These are phyloP conservation scores for Tillandsia fasciculata DNA, from an alignment of 176 grass and related monocot species.

Conservation along the genomic window DNA sequence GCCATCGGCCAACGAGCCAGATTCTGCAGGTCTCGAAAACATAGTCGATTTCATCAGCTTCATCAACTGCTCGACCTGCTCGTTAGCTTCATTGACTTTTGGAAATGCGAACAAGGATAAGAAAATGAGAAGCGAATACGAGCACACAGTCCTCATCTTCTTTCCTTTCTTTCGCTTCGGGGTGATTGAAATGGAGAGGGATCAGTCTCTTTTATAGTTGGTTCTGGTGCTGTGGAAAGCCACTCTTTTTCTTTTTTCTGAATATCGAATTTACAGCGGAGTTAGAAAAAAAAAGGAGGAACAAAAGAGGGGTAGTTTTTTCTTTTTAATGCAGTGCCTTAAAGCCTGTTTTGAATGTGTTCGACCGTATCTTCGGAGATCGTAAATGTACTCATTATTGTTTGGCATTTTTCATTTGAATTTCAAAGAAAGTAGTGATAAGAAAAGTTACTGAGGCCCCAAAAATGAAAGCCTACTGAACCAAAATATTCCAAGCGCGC, in stretches of 20 bases:
- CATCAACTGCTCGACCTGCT: constrained; percentile 16
- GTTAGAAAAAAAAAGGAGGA: too few relatives aligned
- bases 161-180: background rate
- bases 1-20: background rate
- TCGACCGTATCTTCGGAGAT: too few relatives aligned
- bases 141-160: background rate
- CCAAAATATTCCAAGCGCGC: too few relatives aligned
- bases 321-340: too few relatives aligned
- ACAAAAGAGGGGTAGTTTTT: too few relatives aligned
- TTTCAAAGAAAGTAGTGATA: too few relatives aligned
- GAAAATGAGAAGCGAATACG: background rate
- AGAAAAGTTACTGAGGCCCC: too few relatives aligned
- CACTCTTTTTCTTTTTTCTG: background rate
- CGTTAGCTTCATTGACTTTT: constrained; percentile 8
- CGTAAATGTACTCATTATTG: too few relatives aligned
- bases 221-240: background rate
- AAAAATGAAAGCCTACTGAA: too few relatives aligned
- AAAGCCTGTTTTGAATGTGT: too few relatives aligned
- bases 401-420: too few relatives aligned
- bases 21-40: background rate
- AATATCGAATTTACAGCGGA: too few relatives aligned
- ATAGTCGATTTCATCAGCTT: constrained; percentile 14
- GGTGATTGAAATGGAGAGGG: background rate
- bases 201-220: background rate
- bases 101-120: background rate